These are phyloP conservation scores for Magnusiomyces tetraspermus DNA, from an alignment of 1,139 yeast genomes.

Conservation along the genomic window DNA sequence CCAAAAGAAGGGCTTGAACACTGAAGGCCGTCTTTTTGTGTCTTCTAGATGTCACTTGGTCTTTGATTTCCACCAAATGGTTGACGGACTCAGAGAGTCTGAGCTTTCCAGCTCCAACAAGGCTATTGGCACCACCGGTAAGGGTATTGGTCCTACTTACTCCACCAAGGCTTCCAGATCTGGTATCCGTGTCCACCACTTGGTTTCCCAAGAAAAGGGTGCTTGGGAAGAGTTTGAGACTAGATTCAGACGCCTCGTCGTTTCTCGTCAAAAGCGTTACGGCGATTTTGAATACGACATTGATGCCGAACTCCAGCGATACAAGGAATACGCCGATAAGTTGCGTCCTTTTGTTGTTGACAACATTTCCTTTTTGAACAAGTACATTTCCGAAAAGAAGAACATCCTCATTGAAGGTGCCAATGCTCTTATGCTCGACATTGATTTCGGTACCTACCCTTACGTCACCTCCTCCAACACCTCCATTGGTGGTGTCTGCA, in stretches of 20 bases:
- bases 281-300: constrained; percentile 86
- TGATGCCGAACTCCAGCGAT: constrained; percentile 69
- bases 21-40: constrained; percentile 72
- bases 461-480: constrained; percentile 93
- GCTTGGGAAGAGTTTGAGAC: constrained; percentile 89
- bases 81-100: constrained; percentile 89
- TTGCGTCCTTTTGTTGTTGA: constrained; percentile 90
- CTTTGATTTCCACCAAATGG: constrained; percentile 94
- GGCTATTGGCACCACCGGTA: constrained; percentile 96
- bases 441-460: constrained; percentile 97
- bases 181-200: constrained; percentile 93
- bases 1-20: constrained; percentile 61
- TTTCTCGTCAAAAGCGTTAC: constrained; percentile 77
- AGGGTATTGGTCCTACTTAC: constrained; percentile 98
- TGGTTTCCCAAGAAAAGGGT: constrained; percentile 78
- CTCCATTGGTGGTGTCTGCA: constrained; percentile 95
- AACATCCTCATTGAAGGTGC: constrained; percentile 96
- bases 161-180: constrained; percentile 95
- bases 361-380: constrained; percentile 81
- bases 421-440: constrained; percentile 93
- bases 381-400: constrained; percentile 67
- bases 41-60: constrained; percentile 94
- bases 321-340: constrained; percentile 62
- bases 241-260: constrained; percentile 65
- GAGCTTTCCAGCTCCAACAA: constrained; percentile 79